Evolutionary conservation across 805 yeast genomes (phyloP), one percentile per base, ranked within the genome.

Genomic region (Zygoascus bituminiphila): DNA sequence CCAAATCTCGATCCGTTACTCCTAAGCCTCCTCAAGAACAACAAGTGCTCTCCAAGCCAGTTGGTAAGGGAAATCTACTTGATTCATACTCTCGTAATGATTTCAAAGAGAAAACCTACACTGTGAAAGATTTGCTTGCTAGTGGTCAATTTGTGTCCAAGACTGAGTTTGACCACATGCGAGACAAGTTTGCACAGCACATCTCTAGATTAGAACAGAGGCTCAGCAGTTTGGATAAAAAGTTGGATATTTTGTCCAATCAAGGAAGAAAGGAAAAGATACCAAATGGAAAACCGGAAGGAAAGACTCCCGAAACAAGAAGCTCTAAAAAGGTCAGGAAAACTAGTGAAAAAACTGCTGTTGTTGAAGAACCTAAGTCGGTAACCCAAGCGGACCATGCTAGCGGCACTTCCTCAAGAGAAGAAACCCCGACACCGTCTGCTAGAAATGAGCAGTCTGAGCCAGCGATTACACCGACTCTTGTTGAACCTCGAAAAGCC

Each of bases 141-240:
- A 49, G 54, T 5, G 57, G 55, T 17, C 37, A 40, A 29, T 54
- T 54, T 48, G 57, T 54, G 17, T 43, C 55, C 3, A 31, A 23
- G 31, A 19, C 45, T 22, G 47, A 33, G 21, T 46, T 43, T 25
- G 52, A 48, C 17, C 44, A 41, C 2, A 15, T 45, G 42, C 45
- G 44, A 7, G 26, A 31, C 4, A 17, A 36, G 10, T 42, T 52
- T 36, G 10, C 24, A 14, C 36, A 45, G 15, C 49, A 48, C 19
- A 42, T 51, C 9, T 17, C 26, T 2, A n/a, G 47, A 24, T 21
- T 51, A 40, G 54, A 51, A 31, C 47, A 44, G 44, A 37, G 25
- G 25, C 36, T 51, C 19, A 47, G 36, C 37, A 2, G 17, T 5
- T 35, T 51, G 42, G 37, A 21, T 12, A 41, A 25, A 35, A 41